Base-by-base conservation (phyloP, 2,329 filamentous ascomycete genomes). In the Aspergillus phoenicis region DNA sequence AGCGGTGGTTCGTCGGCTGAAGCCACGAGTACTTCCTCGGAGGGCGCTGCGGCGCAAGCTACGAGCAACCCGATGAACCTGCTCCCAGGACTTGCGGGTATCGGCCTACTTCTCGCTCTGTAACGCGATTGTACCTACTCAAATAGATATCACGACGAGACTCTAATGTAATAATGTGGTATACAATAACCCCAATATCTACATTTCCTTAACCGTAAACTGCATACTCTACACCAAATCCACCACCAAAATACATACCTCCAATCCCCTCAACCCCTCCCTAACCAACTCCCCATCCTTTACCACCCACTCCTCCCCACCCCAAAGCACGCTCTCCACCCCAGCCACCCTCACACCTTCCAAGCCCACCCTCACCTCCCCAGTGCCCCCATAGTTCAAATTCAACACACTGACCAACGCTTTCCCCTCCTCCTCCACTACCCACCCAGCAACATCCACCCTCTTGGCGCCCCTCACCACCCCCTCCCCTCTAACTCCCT, bases 11-110 rank as follows among this genome's bases (percentile, higher is more conserved):
- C 52, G 3, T 39, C 52, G 15, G 39, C 39, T n/a, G 10, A 56
- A 28, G 47, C 47, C 1, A 51, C 47, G 15, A 56, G 53, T 39
- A 56, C 53, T 11, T 56, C 53, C 26, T 56, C 53, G 3, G 30
- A 56, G 39, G 66, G 58, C 11, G 22, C 63, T 47, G 66, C 61
- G n/a, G 57, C 64, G 1, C 36, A 61, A 45, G 58, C 64, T 3
- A 68, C 65, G 0, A 54, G 54, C 11, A 65, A 63, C 33, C 30
- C 60, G 8, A 62, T 61, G 36, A 61, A 64, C 26, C 58, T 68
- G 39, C 58, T 68, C 11, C 62, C 66, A 39, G 66, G 66, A 20
- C 28, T 68, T 8, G 59, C 65, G 10, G 66, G 66, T 8, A 64
- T 63, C 38, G 66, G 66, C 26, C 49, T 68, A 26, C 54, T 68